A percentile compares a stretch with the other conserved stretches of the same genome.
Evolutionary conservation across 78 protist species (phyloP).

Genomic region (Dictyostelium capitatum): DNA sequence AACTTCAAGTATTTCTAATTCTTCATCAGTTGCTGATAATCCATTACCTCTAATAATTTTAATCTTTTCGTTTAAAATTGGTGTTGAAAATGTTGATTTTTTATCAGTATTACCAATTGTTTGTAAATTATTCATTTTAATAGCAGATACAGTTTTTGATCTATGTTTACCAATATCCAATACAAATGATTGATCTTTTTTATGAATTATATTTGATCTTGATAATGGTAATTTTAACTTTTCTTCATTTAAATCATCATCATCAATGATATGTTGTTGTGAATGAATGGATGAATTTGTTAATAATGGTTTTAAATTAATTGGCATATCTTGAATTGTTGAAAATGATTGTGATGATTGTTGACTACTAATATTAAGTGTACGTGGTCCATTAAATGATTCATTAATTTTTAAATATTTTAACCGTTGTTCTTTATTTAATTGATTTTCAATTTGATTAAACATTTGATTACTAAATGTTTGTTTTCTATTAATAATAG

Average conservation of each 20-base stretch:
- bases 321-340: not conserved
- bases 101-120: not conserved
- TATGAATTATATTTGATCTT: not conserved
- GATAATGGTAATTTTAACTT: conserved; percentile 17
- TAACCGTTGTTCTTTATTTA: conserved; percentile 6
- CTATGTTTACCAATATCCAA: conserved; percentile 8
- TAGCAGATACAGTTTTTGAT: not conserved
- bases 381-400: not conserved
- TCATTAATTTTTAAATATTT: not conserved
- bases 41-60: not conserved
- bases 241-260: not conserved
- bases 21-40: conserved; percentile 2
- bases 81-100: not conserved
- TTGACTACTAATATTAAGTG: not conserved
- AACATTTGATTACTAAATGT: not conserved
- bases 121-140: not conserved
- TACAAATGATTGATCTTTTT: not conserved
- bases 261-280: not conserved
- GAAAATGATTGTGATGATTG: not conserved
- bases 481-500: not conserved
- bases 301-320: not conserved
- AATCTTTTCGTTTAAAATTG: not conserved
- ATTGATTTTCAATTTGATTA: not conserved
- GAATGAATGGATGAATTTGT: not conserved
- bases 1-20: conserved; percentile 1